phyloP scores from a whole-genome alignment of 495 filamentous ascomycete genomes.

The Aspergillus hancockii region DNA sequence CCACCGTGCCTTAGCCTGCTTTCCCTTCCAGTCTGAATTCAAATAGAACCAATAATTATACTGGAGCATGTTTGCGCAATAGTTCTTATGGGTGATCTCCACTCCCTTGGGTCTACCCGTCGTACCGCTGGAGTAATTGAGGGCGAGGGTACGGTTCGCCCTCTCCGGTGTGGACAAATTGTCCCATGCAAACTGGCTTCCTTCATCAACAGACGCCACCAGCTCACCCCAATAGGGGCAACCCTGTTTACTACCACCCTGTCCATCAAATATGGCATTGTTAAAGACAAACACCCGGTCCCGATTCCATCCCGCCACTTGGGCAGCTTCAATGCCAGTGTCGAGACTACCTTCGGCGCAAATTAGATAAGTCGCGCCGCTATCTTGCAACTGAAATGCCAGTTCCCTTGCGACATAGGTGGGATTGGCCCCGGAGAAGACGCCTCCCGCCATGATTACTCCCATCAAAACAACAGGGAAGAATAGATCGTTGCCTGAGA shows the following conservation, averaged over 20 bases:
- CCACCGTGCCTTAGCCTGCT: constrained; percentile 35
- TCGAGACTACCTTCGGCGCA: constrained; percentile 50
- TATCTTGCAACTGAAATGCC: constrained; percentile 73
- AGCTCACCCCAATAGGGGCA: constrained; percentile 54
- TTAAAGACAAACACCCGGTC: constrained; percentile 53
- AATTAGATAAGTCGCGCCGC: constrained; percentile 63
- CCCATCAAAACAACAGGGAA: constrained; percentile 74
- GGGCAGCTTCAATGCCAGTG: constrained; percentile 46
- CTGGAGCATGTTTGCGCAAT: constrained; percentile 69
- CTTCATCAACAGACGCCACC: constrained; percentile 45
- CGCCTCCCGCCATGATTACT: constrained; percentile 72
- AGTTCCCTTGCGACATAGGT: constrained; percentile 70
- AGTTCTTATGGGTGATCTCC: constrained; percentile 72
- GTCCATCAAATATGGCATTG: constrained; percentile 43
- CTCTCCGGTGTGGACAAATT: constrained; percentile 37
- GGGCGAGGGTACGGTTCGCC: constrained; percentile 47
- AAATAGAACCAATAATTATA: constrained; percentile 47
- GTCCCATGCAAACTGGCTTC: constrained; percentile 45
- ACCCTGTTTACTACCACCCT: constrained; percentile 34
- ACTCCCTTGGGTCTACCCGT: constrained; percentile 86
- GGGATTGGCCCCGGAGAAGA: constrained; percentile 81
- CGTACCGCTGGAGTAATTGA: constrained; percentile 78
- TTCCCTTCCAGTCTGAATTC: constrained; percentile 46
- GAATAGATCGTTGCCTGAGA: constrained; percentile 71
- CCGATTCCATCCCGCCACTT: constrained; percentile 35